Percentiles rank a stretch among this genome's conserved stretches.
Evolutionary conservation across 331 rosid species (phyloP).

Genomic region (Malus hybrid): DNA sequence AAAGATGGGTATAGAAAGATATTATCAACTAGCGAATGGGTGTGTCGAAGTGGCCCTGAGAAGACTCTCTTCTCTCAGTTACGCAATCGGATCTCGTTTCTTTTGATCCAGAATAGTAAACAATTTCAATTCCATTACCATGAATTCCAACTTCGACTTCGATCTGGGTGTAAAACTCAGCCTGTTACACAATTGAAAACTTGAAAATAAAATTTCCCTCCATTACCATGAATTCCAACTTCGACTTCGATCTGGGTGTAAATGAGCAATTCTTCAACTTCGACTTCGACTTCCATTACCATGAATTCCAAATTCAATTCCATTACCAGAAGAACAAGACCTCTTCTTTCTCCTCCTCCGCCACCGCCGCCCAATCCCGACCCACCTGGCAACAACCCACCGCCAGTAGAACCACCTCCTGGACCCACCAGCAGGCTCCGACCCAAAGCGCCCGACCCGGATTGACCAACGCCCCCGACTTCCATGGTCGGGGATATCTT

Average conservation of each 20-base stretch:
- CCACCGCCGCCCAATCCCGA: conserved; percentile 35
- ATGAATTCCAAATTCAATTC: no score
- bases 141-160: conserved; percentile 86
- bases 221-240: conserved; percentile 59
- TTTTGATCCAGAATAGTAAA: background rate
- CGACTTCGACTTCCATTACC: conserved; percentile 43
- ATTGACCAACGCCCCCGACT: conserved; percentile 35
- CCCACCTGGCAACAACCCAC: conserved; percentile 61
- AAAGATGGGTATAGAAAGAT: no score
- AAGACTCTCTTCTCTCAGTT: conserved; percentile 2
- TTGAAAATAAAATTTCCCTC: no score
- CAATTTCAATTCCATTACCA: background rate
- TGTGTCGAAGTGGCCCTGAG: no score
- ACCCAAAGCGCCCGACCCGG: conserved; percentile 29
- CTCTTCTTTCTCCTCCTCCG: conserved; percentile 15
- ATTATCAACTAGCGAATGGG: no score
- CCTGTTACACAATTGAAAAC: no score
- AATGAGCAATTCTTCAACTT: background rate
- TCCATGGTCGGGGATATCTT: conserved; percentile 93
- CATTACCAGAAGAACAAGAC: conserved; percentile 58
- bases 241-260: no score
- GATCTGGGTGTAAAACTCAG: conserved; percentile 46
- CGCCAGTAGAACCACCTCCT: conserved; percentile 49
- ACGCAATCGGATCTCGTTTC: background rate
- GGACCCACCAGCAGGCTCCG: conserved; percentile 83